These are phyloP conservation scores for Phallus indusiatus DNA, from an alignment of 768 basidiomycete genomes.

Conservation along the genomic window DNA sequence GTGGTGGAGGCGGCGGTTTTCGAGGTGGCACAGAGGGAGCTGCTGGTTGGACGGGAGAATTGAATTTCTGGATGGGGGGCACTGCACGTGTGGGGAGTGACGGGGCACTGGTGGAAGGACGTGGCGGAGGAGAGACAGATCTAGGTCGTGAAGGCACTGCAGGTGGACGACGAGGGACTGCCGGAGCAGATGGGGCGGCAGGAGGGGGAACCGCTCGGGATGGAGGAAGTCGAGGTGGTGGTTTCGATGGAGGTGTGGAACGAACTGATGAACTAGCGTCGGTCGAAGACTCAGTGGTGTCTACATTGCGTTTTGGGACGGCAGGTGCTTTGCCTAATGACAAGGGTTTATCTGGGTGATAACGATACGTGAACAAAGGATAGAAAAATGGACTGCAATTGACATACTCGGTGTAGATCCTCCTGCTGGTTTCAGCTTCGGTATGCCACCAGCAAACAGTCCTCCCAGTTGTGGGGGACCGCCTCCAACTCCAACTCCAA, in stretches of 20 bases:
- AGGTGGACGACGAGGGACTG: conserved; percentile 20
- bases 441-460: conserved; percentile 86
- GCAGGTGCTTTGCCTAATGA: conserved; percentile 57
- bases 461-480: conserved; percentile 75
- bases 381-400: neutral
- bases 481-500: conserved; percentile 21
- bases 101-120: conserved; percentile 2
- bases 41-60: neutral
- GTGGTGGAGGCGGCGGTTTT: conserved; percentile 28
- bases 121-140: conserved; percentile 16
- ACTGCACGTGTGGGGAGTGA: conserved; percentile 21
- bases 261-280: conserved; percentile 13
- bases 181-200: conserved; percentile 26
- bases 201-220: conserved; percentile 29
- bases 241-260: conserved; percentile 22
- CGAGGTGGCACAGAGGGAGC: conserved; percentile 21
- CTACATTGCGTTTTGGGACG: conserved; percentile 42
- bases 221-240: conserved; percentile 32
- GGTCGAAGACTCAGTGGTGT: neutral
- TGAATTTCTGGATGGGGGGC: neutral
- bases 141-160: conserved; percentile 19
- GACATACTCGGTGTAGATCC: conserved; percentile 42
- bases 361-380: conserved; percentile 3
- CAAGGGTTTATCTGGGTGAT: conserved; percentile 46
- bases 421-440: conserved; percentile 79